Conservation (phyloP, 2,329 filamentous ascomycete genomes). For the Epichloe aotearoae region DNA sequence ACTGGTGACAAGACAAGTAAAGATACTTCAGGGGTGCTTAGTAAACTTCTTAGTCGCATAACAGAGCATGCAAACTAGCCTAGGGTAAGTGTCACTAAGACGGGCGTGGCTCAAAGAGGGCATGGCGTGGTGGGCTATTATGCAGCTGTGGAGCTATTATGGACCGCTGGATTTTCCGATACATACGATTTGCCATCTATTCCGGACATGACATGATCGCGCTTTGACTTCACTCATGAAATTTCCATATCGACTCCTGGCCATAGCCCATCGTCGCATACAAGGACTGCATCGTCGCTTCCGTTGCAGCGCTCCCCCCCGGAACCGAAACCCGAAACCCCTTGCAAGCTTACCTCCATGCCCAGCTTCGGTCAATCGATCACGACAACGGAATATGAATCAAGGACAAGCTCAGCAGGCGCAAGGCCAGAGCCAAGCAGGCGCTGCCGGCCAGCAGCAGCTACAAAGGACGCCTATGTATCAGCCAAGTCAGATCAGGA, state of each 20-base stretch:
- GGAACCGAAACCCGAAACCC: too few relatives aligned
- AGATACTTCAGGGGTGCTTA: too few relatives aligned
- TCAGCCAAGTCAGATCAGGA: constrained; percentile 38
- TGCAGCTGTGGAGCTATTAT: too few relatives aligned
- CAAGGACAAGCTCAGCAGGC: constrained; percentile 12
- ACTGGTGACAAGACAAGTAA: too few relatives aligned
- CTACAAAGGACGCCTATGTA: constrained; percentile 28
- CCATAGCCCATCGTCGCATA: not conserved
- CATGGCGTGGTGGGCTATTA: too few relatives aligned
- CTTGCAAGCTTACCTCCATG: not conserved
- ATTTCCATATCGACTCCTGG: not conserved
- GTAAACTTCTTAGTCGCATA: too few relatives aligned
- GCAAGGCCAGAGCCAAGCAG: constrained; percentile 13
- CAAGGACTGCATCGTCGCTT: not conserved
- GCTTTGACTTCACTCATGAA: not conserved
- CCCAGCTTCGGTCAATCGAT: not conserved
- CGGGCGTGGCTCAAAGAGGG: too few relatives aligned
- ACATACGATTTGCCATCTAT: not conserved
- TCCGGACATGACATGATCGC: not conserved
- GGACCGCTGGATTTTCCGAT: not conserved
- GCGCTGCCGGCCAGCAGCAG: constrained; percentile 12
- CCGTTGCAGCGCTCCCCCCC: not conserved
- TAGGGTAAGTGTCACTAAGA: too few relatives aligned
- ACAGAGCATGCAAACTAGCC: too few relatives aligned
- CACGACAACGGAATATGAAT: constrained; percentile 11